Evolutionary conservation across 78 protist genomes (phyloP), one percentile per base, ranked within the genome.

Genomic region (Monosiga brevicollis): DNA sequence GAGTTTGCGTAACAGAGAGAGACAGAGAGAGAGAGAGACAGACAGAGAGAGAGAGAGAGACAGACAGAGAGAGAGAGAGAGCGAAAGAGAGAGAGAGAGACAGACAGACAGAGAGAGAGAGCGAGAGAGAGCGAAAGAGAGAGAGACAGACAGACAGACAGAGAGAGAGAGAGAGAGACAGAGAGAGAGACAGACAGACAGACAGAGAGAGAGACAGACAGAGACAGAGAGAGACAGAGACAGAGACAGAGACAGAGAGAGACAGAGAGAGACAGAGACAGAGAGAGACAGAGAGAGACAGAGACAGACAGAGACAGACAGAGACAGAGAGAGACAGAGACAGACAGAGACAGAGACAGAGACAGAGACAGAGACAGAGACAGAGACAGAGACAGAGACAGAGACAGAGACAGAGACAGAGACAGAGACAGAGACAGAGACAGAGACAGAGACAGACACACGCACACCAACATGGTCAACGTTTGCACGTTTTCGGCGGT

Each of bases 391-490:
- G 42, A 76, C 15, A 35, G 36, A 72, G 6, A 72, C 79, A 39
- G 1, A 39, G 29, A 76, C 15, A 76, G 29, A 76, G 20, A 76
- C 42, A 76, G 20, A 76, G 20, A 76, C 39, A 76, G 20, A 76
- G 20, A 76, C 42, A 76, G 20, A 76, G 29, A 35, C 15, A 76
- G 29, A 39, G 32, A 76, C 42, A 76, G 3, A 76, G 43, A 35
- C 29, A 76, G 25, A 76, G 10, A 76, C 79, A 36, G n/a, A n/a
- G n/a, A n/a, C 55, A 76, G 43, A 39, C 79, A 76, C 79, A 76
- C 79, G 40, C 79, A 42, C 75, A 23, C 49, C 35, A 24, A 42
- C 54, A 0, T 41, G 34, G 23, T 80, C 62, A 49, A 49, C 62
- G 62, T 6, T 6, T 6, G 62, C 29, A 15, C 29, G 62, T 6